These are phyloP conservation scores for Phialophora tarda DNA, from an alignment of 2,329 filamentous ascomycete genomes.

Conservation along the genomic window DNA sequence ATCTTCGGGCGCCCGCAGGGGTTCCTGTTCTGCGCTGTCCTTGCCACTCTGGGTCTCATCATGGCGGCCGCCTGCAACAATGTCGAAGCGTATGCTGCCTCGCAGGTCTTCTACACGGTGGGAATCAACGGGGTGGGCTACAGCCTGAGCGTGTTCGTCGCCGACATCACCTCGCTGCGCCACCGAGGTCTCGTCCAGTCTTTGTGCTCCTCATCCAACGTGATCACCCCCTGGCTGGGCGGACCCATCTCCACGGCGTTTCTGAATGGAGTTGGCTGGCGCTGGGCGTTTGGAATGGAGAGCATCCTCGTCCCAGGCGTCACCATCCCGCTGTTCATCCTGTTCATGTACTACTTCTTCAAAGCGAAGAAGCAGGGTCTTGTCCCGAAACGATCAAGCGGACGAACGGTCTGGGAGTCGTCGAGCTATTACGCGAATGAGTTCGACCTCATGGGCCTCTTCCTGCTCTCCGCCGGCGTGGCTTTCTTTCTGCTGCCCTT, in stretches of 20 bases:
- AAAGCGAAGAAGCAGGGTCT: constrained; percentile 64
- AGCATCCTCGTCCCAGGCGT: constrained; percentile 33
- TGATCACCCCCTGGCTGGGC: constrained; percentile 33
- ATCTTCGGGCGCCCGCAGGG: constrained; percentile 65
- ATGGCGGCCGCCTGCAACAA: constrained; percentile 66
- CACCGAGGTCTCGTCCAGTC: constrained; percentile 32
- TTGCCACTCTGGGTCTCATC: constrained; percentile 55
- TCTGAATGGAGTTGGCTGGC: constrained; percentile 36
- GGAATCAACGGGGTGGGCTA: constrained; percentile 40
- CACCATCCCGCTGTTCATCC: constrained; percentile 43
- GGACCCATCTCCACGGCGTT: constrained; percentile 32
- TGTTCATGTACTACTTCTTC: constrained; percentile 63
- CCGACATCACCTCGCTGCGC: constrained; percentile 44
- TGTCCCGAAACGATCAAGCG: constrained; percentile 52
- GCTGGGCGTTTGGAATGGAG: constrained; percentile 40
- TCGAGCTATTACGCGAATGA: constrained; percentile 60
- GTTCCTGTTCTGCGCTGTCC: constrained; percentile 52
- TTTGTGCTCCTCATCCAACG: constrained; percentile 44
- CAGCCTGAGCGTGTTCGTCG: constrained; percentile 39
- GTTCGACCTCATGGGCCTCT: constrained; percentile 66
- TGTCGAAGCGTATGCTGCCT: constrained; percentile 65
- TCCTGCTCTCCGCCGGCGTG: constrained; percentile 65
- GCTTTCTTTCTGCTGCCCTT: constrained; percentile 69
- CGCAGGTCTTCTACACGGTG: constrained; percentile 57
- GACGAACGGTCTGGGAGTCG: constrained; percentile 50